Base-by-base conservation (phyloP, 2,329 filamentous ascomycete species). In the Polytolypa hystricis region DNA sequence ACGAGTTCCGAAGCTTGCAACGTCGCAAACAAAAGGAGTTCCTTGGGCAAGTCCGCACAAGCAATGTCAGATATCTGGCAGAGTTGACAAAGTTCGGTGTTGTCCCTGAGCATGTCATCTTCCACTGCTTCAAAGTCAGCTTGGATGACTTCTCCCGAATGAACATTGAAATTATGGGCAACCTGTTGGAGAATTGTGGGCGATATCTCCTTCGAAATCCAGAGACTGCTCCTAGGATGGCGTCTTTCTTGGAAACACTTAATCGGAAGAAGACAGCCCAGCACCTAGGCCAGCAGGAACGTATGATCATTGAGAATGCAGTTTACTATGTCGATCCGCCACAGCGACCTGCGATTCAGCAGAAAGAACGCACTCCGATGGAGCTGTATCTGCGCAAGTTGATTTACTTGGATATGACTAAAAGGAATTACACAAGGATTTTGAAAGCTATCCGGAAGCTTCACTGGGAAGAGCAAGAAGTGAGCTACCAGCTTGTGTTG, bases 141-240 rank as follows among this genome's bases (percentile, higher is more conserved):
- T 66, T 98, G 18, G 91, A 98, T 51, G 91, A 98, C 53, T 98
- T 98, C 54, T 95, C 91, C 2, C 77, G 89, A 42, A 95, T 95
- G 83, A 98, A 98, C 53, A 95, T 98, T 45, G 93, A 98, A 58
- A 95, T 98, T 49, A 89, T 98, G 45, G 93, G 87, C 52, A 93
- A 93, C 52, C 69, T 98, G 18, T 71, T 98, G 15, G 91, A 98
- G 58, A 96, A 96, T 46, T 98, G 93, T 53, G 91, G 91, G 29
- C 78, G 91, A 12, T 98, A 95, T 59, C 68, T 98, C 15, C 71
- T 98, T 40, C 84, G 89, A 33, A 96, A 91, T 48, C 80, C 85
- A 0, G 87, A 96, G 43, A 96, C 93, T 0, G 81, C 84, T 7
- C 89, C 89, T 6, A 79, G 91, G 29, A 98, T 98, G 91, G 68